Percentiles rank a stretch among this genome's conserved stretches.
Conservation (phyloP, 1,284 basidiomycete species). For the Termitomyces sp. region DNA sequence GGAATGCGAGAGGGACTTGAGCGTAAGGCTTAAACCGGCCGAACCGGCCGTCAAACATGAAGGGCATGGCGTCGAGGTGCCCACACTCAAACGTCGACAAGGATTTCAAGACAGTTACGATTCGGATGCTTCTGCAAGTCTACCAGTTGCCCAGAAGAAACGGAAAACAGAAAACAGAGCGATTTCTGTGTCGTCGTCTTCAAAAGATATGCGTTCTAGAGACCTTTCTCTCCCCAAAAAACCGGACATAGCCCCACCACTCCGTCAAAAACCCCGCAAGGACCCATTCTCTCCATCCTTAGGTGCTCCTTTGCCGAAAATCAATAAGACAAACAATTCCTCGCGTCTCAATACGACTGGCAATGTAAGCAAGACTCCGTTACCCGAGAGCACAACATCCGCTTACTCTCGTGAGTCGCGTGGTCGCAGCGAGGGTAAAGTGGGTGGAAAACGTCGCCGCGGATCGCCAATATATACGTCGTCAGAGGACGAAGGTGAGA, state of each 20-base stretch:
- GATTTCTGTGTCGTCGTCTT: constrained; percentile 10
- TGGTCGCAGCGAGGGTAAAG: constrained; percentile 20
- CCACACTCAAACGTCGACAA: constrained; percentile 33
- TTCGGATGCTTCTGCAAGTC: constrained; percentile 19
- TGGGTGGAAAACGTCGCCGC: constrained; percentile 31
- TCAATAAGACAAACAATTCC: constrained; percentile 12
- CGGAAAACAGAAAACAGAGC: constrained; percentile 32
- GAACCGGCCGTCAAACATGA: constrained; percentile 6
- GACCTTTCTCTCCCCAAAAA: constrained; percentile 23
- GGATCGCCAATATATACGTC: constrained; percentile 54
- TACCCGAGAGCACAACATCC: constrained; percentile 8
- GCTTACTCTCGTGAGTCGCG: constrained; percentile 20
- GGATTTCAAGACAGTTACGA: constrained; percentile 21
- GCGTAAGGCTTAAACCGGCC: background rate
- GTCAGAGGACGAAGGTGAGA: constrained; percentile 47
- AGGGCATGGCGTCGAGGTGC: constrained; percentile 15
- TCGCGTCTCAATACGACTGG: constrained; percentile 16
- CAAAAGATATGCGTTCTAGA: constrained; percentile 16
- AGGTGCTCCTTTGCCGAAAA: constrained; percentile 15
- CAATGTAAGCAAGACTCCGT: constrained; percentile 7
- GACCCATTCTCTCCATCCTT: constrained; percentile 17
- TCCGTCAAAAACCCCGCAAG: constrained; percentile 13
- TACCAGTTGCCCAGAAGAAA: constrained; percentile 29
- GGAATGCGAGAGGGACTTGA: constrained; percentile 16
- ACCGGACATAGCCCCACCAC: constrained; percentile 18